Evolutionary conservation across 164 flowering plant genomes (phyloP).

Genomic region (Brasenia schreberi): DNA sequence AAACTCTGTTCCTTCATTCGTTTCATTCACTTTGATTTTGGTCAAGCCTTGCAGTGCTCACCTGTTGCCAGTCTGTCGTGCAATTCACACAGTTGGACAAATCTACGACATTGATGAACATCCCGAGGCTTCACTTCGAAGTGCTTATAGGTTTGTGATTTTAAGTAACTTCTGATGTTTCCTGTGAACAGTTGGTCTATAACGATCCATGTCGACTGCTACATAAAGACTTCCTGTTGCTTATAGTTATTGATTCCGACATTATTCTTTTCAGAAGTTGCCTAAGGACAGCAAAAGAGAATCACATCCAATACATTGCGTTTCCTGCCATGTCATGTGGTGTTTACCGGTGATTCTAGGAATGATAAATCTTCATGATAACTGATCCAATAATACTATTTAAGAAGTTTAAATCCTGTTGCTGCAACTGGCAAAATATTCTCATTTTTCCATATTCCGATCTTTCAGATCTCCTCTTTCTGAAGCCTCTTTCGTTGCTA

Average conservation of each 20-base stretch:
- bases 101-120: slow-evolving; percentile 46
- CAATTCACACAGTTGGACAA: slow-evolving; percentile 94
- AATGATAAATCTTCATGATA: not conserved
- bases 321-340: slow-evolving; percentile 98
- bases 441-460: not conserved
- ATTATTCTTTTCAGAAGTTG: slow-evolving; percentile 38
- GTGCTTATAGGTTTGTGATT: slow-evolving; percentile 57
- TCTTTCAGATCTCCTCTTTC: slow-evolving; percentile 70
- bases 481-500: slow-evolving; percentile 75
- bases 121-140: slow-evolving; percentile 49
- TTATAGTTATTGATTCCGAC: too few species aligned
- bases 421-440: too few species aligned
- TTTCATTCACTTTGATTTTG: too few species aligned
- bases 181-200: too few species aligned
- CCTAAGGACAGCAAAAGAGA: slow-evolving; percentile 63
- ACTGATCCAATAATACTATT: not conserved
- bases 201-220: too few species aligned
- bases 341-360: slow-evolving; percentile 42
- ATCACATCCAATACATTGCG: slow-evolving; percentile 69
- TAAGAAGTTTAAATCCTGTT: too few species aligned
- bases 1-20: not conserved
- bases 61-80: slow-evolving; percentile 67
- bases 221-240: too few species aligned
- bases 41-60: slow-evolving; percentile 53
- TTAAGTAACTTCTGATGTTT: too few species aligned